A percentile compares a stretch with the other conserved stretches of the same genome.
Evolutionary conservation across 257 asterid genomes (phyloP).

Genomic region (Phtheirospermum japonicum): DNA sequence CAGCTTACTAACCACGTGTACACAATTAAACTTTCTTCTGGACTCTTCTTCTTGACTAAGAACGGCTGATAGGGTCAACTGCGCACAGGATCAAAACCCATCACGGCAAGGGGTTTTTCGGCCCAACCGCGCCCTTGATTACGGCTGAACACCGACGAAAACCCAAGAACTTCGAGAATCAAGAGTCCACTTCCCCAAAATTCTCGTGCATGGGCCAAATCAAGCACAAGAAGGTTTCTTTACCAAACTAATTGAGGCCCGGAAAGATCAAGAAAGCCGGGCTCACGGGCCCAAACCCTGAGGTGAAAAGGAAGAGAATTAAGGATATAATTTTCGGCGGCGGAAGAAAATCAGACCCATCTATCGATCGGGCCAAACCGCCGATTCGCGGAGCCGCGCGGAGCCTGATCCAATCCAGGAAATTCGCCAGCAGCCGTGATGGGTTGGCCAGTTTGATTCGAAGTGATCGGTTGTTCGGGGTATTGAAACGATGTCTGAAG

Average conservation of each 20-base stretch:
- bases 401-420: slow-evolving; percentile 48
- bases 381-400: neutral
- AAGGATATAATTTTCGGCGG: slow-evolving; percentile 24
- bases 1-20: too few species aligned
- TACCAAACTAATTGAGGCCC: too few species aligned
- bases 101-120: slow-evolving; percentile 33
- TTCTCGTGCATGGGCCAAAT: too few species aligned
- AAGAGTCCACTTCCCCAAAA: too few species aligned
- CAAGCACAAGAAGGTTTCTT: too few species aligned
- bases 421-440: slow-evolving; percentile 73
- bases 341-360: slow-evolving; percentile 24
- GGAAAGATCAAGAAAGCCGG: neutral
- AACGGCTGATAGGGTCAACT: too few species aligned
- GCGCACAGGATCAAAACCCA: slow-evolving; percentile 20
- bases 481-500: too few species aligned
- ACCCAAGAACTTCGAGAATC: too few species aligned
- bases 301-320: slow-evolving; percentile 15
- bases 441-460: slow-evolving; percentile 54
- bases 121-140: slow-evolving; percentile 39
- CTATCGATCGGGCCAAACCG: slow-evolving; percentile 18
- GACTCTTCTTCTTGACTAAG: too few species aligned
- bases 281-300: slow-evolving; percentile 1
- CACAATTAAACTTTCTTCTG: too few species aligned
- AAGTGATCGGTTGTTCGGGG: too few species aligned
- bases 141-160: slow-evolving; percentile 41